Base-by-base conservation (phyloP, 2,329 filamentous ascomycete genomes). In the Xylariaceae sp. region DNA sequence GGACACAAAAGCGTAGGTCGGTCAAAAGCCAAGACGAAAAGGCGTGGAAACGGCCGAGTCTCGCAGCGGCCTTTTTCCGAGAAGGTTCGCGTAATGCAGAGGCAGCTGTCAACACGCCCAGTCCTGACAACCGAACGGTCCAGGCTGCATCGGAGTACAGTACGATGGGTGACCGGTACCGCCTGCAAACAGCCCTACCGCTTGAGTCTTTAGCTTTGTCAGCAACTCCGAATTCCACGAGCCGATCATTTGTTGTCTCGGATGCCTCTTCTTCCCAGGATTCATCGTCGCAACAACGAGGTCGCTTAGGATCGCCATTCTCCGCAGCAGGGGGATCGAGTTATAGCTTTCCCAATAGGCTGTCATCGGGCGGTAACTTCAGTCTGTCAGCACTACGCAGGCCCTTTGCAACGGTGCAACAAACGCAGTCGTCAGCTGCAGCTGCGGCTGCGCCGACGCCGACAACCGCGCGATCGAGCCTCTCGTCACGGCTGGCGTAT, bases 241-340 rank as follows among this genome's bases (percentile, higher is more conserved):
- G 57, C 35, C 47, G 23, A 4, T 61, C 66, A 15, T 68, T 68
- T 34, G 59, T 63, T 30, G 42, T 72, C 34, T 65, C 72, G 9
- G 30, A 51, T 10, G 23, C 52, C 15, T 58, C 62, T 39, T 55
- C 62, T 39, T 55, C 62, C 56, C 59, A 62, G 64, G 69, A 65
- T 11, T 70, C 66, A 23, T 62, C 72, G 17, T 68, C 70, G 2
- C 74, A 73, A 1, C 74, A 73, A 1, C 79, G 78, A 47, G 75
- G 77, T 11, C 78, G 83, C 5, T 76, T 87, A 3, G 82, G 84
- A 35, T 87, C 84, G 4, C 84, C 84, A 0, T 87, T 87, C 63
- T 74, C 77, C 6, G 76, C 76, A 39, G 76, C 76, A 42, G 70
- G 76, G 8, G 75, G 71, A 57, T 76, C 79, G 10, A 84, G 80